Conservation (phyloP, 2,329 filamentous ascomycete species). For the Aureobasidium sp. region DNA sequence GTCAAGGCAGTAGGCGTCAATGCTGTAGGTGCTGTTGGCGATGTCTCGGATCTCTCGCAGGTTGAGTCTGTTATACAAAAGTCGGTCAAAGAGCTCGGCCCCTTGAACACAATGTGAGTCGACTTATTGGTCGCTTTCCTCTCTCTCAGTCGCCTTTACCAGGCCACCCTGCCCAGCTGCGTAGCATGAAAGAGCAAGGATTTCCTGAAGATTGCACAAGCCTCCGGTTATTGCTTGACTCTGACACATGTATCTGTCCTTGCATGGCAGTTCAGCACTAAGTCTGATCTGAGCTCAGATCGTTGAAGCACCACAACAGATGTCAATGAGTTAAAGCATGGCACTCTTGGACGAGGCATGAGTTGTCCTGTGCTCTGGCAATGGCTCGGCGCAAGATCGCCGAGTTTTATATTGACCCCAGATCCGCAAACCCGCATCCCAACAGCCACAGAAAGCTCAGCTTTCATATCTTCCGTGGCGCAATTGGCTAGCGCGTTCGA, state of each 20-base stretch:
- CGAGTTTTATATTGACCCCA: not conserved
- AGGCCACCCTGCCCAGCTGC: not conserved
- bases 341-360: not conserved
- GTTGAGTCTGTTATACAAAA: conserved; percentile 47
- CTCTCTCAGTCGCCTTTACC: not conserved
- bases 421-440: not conserved
- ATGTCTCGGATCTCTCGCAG: conserved; percentile 50
- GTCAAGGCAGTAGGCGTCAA: conserved; percentile 46
- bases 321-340: not conserved
- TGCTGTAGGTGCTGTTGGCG: conserved; percentile 49
- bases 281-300: not conserved
- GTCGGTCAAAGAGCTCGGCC: conserved; percentile 47
- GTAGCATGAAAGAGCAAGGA: not conserved
- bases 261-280: not conserved
- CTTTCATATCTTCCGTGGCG: conserved; percentile 13
- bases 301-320: not conserved
- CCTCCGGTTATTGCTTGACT: not conserved
- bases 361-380: not conserved
- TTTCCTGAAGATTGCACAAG: not conserved
- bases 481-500: conserved; percentile 16
- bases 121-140: not conserved
- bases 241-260: not conserved
- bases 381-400: not conserved
- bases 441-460: not conserved
- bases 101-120: conserved; percentile 38